phyloP scores from a whole-genome alignment of 352 stramenopile species.

The Saprolegnia diclina region DNA sequence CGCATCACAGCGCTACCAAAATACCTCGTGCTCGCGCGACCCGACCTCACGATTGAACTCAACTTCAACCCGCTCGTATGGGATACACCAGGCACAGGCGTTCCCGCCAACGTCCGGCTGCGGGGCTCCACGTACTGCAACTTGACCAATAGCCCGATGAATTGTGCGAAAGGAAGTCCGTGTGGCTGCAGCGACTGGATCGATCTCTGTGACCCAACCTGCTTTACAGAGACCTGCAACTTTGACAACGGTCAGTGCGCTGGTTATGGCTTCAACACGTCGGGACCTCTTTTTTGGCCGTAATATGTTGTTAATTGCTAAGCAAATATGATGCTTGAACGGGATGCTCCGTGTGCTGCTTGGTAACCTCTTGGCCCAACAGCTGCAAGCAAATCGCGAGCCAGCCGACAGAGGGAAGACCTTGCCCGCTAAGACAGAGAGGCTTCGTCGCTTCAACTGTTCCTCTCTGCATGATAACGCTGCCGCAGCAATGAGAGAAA shows the following conservation, averaged over 20 bases:
- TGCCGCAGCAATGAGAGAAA: too few species aligned
- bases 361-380: neutral
- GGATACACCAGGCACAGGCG: neutral
- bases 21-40: neutral
- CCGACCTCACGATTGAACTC: neutral
- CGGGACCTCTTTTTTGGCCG: neutral
- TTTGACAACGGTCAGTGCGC: conserved; percentile 6
- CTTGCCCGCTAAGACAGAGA: too few species aligned
- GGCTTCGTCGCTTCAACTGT: too few species aligned
- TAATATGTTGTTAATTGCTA: neutral
- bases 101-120: neutral
- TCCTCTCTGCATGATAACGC: too few species aligned
- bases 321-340: neutral
- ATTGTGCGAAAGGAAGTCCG: neutral
- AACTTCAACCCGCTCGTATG: conserved; percentile 13
- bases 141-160: conserved; percentile 14
- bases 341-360: neutral
- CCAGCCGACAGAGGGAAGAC: neutral
- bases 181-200: neutral
- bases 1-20: neutral
- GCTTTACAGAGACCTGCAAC: conserved; percentile 2
- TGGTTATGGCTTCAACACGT: neutral
- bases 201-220: conserved; percentile 16
- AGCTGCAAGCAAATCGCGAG: neutral
- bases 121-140: neutral